Conservation (phyloP, 768 basidiomycete genomes). For the Hebeloma cylindrosporum region DNA sequence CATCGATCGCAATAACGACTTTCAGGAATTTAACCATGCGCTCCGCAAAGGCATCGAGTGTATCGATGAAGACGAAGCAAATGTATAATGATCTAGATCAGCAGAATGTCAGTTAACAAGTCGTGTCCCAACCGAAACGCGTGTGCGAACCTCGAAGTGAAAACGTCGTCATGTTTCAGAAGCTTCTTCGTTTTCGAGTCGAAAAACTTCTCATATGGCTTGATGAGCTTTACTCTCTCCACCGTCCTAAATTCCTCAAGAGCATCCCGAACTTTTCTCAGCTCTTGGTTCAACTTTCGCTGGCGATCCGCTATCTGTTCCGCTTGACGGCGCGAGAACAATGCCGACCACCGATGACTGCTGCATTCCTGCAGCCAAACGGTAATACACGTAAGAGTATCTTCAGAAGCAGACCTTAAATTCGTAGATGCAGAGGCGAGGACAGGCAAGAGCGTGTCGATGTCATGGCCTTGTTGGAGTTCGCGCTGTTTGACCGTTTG, state of each 20-base stretch:
- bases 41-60: conserved; percentile 41
- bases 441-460: conserved; percentile 42
- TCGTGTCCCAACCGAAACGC: neutral
- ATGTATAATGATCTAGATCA: conserved; percentile 40
- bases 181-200: conserved; percentile 35
- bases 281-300: conserved; percentile 22
- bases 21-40: conserved; percentile 32
- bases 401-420: conserved; percentile 34
- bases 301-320: conserved; percentile 26
- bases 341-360: conserved; percentile 33
- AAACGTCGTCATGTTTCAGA: conserved; percentile 30
- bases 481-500: conserved; percentile 34
- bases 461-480: conserved; percentile 39
- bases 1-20: conserved; percentile 35
- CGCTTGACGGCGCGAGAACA: conserved; percentile 26
- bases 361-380: conserved; percentile 41
- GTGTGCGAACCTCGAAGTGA: conserved; percentile 36
- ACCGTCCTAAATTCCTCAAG: conserved; percentile 34
- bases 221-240: conserved; percentile 36
- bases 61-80: conserved; percentile 46
- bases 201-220: conserved; percentile 43
- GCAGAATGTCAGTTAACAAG: neutral
- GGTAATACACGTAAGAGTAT: conserved; percentile 19
- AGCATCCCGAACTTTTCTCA: conserved; percentile 25
- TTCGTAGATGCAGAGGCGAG: conserved; percentile 35